Conservation (phyloP, 805 yeast genomes). For the Saccharomycopsis schoenii region DNA sequence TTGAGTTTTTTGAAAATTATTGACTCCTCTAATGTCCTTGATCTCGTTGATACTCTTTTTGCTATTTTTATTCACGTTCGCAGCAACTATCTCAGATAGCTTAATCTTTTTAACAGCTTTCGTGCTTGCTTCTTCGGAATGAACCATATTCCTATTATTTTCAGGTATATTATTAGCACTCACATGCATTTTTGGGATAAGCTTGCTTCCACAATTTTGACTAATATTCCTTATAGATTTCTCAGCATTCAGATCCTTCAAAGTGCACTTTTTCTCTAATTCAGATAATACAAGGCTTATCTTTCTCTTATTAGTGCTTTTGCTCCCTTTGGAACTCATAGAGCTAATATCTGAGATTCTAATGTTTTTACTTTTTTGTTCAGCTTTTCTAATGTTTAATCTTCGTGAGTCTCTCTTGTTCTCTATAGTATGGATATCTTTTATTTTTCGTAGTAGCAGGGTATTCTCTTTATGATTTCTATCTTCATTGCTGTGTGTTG, state of each 20-base stretch:
- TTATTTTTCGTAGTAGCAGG: neutral
- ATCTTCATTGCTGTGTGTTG: neutral
- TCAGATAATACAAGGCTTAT: neutral
- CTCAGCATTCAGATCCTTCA: neutral
- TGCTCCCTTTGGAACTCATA: neutral
- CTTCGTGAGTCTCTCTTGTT: neutral
- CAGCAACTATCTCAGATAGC: neutral
- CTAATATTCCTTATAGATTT: neutral
- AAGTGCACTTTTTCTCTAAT: neutral
- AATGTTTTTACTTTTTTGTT: neutral
- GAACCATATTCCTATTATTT: neutral
- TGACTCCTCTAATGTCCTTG: neutral
- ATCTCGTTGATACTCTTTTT: neutral
- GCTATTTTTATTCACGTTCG: neutral
- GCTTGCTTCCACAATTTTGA: no score
- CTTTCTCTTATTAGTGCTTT: neutral
- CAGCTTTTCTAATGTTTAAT: neutral
- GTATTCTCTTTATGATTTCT: neutral
- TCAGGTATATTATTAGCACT: neutral
- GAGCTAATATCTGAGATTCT: neutral
- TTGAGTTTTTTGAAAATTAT: neutral
- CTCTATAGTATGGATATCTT: neutral
- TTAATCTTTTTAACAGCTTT: neutral
- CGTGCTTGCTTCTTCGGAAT: no score
- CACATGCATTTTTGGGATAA: neutral